A percentile compares a stretch with the other conserved stretches of the same genome.
Evolutionary conservation across 2,329 filamentous ascomycete genomes (phyloP).

Genomic region (Pseudogymnoascus sp.): DNA sequence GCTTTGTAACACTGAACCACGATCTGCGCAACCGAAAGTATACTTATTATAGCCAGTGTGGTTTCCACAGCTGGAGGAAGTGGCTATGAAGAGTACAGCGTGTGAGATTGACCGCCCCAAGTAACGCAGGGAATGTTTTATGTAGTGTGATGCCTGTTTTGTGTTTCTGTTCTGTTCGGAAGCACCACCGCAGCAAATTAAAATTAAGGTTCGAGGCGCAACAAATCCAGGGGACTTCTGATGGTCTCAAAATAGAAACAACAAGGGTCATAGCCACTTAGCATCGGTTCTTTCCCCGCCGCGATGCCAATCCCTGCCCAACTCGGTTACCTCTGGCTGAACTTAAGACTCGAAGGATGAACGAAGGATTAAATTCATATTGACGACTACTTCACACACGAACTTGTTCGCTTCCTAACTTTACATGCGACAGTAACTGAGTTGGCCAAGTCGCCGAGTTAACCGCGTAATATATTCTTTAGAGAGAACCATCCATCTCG

Average conservation of each 20-base stretch:
- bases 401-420: background rate
- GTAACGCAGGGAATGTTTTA: background rate
- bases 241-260: background rate
- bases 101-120: background rate
- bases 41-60: background rate
- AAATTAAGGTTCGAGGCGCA: constrained; percentile 2
- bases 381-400: background rate
- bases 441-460: background rate
- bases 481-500: background rate
- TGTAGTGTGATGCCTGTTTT: background rate
- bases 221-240: background rate
- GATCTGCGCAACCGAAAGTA: background rate
- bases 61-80: background rate
- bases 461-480: background rate
- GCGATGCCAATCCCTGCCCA: background rate
- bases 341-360: background rate
- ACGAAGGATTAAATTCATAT: background rate
- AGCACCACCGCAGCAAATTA: background rate
- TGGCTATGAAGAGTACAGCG: background rate
- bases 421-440: background rate
- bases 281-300: background rate
- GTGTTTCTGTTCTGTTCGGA: background rate
- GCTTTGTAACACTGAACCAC: background rate
- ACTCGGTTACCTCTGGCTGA: background rate
- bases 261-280: background rate